phyloP scores from a whole-genome alignment of 2,329 filamentous ascomycete species.

The Cladosporium phlei region DNA sequence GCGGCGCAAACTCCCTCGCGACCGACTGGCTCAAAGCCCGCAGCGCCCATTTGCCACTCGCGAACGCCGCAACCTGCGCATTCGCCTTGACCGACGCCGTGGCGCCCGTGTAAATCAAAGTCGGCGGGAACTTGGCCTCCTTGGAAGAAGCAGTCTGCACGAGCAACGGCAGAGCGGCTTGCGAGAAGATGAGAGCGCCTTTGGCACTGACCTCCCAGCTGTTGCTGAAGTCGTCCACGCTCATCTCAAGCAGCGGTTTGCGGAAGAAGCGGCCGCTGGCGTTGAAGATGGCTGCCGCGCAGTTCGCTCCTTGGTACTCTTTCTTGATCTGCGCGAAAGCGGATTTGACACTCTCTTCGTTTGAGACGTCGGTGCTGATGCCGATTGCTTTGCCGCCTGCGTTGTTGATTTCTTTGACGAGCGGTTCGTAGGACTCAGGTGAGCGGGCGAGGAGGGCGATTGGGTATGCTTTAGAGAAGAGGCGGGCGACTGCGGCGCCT shows the following conservation, averaged over 20 bases:
- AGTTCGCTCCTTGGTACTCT: conserved; percentile 48
- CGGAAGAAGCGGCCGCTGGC: conserved; percentile 55
- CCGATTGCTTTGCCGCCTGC: conserved; percentile 66
- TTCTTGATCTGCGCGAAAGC: conserved; percentile 61
- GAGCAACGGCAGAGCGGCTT: conserved; percentile 65
- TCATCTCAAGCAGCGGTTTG: conserved; percentile 59
- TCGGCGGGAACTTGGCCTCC: conserved; percentile 62
- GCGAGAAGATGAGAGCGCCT: conserved; percentile 73
- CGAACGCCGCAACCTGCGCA: conserved; percentile 65
- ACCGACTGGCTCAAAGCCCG: conserved; percentile 70
- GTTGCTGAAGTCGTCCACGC: conserved; percentile 52
- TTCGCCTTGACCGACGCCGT: conserved; percentile 74
- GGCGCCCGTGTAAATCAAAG: conserved; percentile 80
- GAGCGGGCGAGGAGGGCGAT: conserved; percentile 71
- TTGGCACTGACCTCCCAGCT: conserved; percentile 49
- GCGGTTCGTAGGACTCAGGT: conserved; percentile 59
- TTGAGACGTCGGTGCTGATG: conserved; percentile 61
- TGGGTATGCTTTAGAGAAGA: conserved; percentile 61
- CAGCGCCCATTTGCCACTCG: conserved; percentile 73
- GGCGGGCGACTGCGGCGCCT: conserved; percentile 57
- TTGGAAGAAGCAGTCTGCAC: conserved; percentile 40
- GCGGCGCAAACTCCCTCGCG: conserved; percentile 76
- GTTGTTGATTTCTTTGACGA: conserved; percentile 64
- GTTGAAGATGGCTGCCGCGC: conserved; percentile 64
- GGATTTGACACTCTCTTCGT: conserved; percentile 49